A percentile compares a stretch with the other conserved stretches of the same genome.
These are phyloP conservation scores for Kodamaea lidongshanica DNA, from an alignment of 805 yeast species.

Conservation along the genomic window DNA sequence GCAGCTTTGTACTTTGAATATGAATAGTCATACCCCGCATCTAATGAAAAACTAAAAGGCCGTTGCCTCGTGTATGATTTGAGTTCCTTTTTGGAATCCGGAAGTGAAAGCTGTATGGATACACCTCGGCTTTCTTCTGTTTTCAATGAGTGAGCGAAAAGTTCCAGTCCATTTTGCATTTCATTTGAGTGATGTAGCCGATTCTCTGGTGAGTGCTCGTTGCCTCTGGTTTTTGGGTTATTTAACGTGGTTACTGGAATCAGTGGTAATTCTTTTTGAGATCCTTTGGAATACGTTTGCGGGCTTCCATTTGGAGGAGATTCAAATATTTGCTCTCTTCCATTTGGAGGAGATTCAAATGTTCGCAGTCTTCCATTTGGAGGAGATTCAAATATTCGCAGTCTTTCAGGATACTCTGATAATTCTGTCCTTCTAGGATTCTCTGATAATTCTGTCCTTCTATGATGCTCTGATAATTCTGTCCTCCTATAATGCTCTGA, in stretches of 20 bases:
- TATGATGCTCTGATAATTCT: no score
- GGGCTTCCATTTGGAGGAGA: constrained; percentile 1
- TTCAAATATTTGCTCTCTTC: background rate
- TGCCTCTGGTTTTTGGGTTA: constrained; percentile 7
- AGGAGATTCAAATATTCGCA: background rate
- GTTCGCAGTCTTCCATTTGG: background rate
- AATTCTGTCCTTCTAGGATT: no score
- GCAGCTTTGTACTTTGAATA: constrained; percentile 7
- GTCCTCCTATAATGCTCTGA: no score
- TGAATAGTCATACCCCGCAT: constrained; percentile 18
- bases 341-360: background rate
- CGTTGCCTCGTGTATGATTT: constrained; percentile 18
- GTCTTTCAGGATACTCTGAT: no score
- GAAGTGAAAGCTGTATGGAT: constrained; percentile 3
- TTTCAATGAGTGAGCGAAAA: background rate
- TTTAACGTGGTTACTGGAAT: constrained; percentile 1
- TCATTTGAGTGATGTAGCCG: constrained; percentile 1
- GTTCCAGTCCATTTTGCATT: background rate
- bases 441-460: no score
- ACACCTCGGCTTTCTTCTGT: background rate
- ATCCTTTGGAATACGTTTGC: background rate
- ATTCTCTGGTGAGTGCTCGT: constrained; percentile 3
- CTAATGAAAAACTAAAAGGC: constrained; percentile 25
- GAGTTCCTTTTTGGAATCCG: constrained; percentile 11
- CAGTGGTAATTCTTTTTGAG: constrained; percentile 2